Evolutionary conservation across 352 stramenopile genomes (phyloP), one percentile per base, ranked within the genome.

Genomic region (Pythium insidiosum): DNA sequence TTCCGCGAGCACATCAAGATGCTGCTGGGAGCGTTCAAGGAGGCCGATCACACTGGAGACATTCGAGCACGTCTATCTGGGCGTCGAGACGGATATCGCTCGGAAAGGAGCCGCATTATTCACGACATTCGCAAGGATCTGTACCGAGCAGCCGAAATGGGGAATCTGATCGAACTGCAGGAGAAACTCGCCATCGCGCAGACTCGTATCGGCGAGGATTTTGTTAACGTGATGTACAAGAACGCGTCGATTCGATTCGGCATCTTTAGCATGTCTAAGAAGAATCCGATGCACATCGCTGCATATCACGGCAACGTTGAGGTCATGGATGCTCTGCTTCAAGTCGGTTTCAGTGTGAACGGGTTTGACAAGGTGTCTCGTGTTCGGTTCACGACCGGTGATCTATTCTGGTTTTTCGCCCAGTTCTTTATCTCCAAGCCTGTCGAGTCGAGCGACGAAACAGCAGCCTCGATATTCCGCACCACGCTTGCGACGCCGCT

Each of bases 1-100:
- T 93, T 93, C 58, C 73, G 80, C 25, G 80, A 93, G 53, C 80
- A 92, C 42, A 50, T 92, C 42, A 88, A 84, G 53, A 88, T 89
- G 80, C 77, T 88, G 48, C 61, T 92, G 10, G 80, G 80, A 7
- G 80, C 79, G 1, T 89, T 88, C 56, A 81, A 87, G 40, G 79
- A 92, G 47, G 73, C 65, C 21, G 76, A 88, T 41, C 79, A 92
- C 42, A 92, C 76, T 1, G 79, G 79, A n/a, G 73, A 81, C 31
- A 69, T 91, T 23, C 78, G 78, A 20, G 67, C 72, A 13, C 66
- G 72, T 4, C 40, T 84, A 13, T 35, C 63, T 16, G 35, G 52
- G 13, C 53, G 59, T 18, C 45, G 60, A 29, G 54, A 44, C 23
- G 60, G 56, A 21, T 76, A 72, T 40, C 57, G 60, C 21, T 70